A percentile compares a stretch with the other conserved stretches of the same genome.
Evolutionary conservation across 768 basidiomycete genomes (phyloP).

Genomic region (Mycena belliarum): DNA sequence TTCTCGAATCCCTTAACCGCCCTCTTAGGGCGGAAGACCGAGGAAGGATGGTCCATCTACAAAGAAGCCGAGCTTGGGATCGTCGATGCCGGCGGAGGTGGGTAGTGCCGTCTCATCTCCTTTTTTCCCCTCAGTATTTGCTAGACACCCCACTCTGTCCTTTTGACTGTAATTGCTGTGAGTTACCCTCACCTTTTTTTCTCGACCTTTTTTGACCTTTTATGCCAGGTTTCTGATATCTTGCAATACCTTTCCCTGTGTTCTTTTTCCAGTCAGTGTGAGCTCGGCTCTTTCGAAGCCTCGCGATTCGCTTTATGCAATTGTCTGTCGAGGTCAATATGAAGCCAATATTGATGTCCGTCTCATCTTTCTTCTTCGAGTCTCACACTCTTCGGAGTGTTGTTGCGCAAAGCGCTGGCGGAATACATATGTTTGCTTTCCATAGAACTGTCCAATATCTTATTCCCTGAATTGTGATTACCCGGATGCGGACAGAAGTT

Average conservation of each 20-base stretch:
- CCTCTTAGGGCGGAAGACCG: constrained; percentile 68
- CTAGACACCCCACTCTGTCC: constrained; percentile 83
- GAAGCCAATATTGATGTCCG: constrained; percentile 52
- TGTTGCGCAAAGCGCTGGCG: constrained; percentile 22
- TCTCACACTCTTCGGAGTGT: constrained; percentile 19
- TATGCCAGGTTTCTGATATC: constrained; percentile 28
- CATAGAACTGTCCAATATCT: not conserved
- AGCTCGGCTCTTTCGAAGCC: constrained; percentile 46
- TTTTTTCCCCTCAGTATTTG: constrained; percentile 23
- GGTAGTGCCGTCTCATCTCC: constrained; percentile 31
- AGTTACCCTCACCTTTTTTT: constrained; percentile 28
- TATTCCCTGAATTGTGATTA: no score
- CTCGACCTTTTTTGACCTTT: not conserved
- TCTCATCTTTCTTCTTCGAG: constrained; percentile 25
- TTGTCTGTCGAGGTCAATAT: constrained; percentile 60
- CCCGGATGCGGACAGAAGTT: no score
- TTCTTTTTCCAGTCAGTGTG: not conserved
- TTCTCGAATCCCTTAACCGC: constrained; percentile 1
- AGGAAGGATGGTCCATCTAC: constrained; percentile 78
- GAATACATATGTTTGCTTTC: constrained; percentile 3
- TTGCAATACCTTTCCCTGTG: constrained; percentile 22
- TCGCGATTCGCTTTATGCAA: constrained; percentile 35
- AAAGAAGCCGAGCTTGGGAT: constrained; percentile 85
- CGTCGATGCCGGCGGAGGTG: constrained; percentile 69
- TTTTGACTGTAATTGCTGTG: constrained; percentile 89